phyloP scores from a whole-genome alignment of 192 early-diverging fungal species.

The Coemansia sp. region DNA sequence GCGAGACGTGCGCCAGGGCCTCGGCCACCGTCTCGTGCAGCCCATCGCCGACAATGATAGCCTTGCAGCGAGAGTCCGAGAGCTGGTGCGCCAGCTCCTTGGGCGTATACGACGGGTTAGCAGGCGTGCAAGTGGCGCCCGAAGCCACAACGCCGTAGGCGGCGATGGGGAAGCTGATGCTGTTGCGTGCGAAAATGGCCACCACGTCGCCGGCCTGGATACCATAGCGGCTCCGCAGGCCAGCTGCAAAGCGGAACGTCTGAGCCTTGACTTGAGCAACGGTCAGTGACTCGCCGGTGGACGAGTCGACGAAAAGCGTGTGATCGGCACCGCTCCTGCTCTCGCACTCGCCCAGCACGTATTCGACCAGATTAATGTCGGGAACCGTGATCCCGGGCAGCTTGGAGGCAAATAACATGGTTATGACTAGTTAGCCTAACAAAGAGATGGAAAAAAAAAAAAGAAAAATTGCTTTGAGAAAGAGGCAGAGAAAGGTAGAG shows the following conservation, averaged over 20 bases:
- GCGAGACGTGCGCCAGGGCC: constrained; percentile 14
- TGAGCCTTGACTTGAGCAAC: constrained; percentile 16
- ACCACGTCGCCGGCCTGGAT: constrained; percentile 70
- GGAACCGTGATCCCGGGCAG: constrained; percentile 35
- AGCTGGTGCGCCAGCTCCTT: constrained; percentile 80
- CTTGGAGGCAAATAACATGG: constrained; percentile 24
- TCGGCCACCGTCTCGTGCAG: constrained; percentile 20
- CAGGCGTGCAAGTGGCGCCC: constrained; percentile 65
- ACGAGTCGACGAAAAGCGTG: constrained; percentile 40
- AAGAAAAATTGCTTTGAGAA: too few relatives aligned
- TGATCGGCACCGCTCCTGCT: constrained; percentile 5
- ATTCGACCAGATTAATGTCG: constrained; percentile 20
- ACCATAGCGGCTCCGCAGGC: constrained; percentile 36
- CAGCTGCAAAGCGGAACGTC: constrained; percentile 17
- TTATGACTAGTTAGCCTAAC: neutral
- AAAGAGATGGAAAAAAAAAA: neutral
- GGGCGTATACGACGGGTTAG: constrained; percentile 79
- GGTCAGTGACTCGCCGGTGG: constrained; percentile 10
- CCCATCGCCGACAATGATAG: constrained; percentile 59
- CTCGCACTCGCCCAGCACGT: constrained; percentile 27
- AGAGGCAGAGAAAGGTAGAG: neutral
- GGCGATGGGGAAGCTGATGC: constrained; percentile 65
- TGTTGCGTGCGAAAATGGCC: constrained; percentile 51
- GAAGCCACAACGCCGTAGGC: constrained; percentile 63
- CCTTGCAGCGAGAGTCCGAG: constrained; percentile 63